phyloP scores from a whole-genome alignment of 1,139 yeast genomes.

The Hansenula lynferdii region DNA sequence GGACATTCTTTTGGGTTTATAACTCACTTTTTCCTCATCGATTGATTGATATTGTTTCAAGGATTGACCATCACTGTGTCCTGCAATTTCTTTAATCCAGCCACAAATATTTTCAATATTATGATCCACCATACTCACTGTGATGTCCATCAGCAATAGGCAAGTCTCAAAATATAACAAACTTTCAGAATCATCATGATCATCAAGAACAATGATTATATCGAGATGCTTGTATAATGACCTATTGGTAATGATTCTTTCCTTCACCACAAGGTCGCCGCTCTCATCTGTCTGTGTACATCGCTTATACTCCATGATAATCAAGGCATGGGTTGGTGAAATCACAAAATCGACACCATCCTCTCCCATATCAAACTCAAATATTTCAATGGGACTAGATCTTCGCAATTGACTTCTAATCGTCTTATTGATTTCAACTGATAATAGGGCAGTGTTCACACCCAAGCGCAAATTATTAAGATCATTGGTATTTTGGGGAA shows the following conservation, averaged over 20 bases:
- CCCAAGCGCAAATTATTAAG: background rate
- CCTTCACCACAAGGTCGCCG: conserved; percentile 7
- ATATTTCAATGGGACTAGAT: conserved; percentile 1
- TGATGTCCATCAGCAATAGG: conserved; percentile 1
- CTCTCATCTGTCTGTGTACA: conserved; percentile 10
- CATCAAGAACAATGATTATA: conserved; percentile 5
- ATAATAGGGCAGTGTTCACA: background rate
- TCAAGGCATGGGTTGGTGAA: conserved; percentile 8
- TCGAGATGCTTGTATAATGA: conserved; percentile 1
- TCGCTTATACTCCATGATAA: conserved; percentile 5
- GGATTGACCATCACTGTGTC: too few relatives aligned
- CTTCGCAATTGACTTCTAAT: background rate
- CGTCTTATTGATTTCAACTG: background rate
- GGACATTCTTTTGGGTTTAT: too few relatives aligned
- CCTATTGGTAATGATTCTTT: conserved; percentile 2
- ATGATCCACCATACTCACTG: background rate
- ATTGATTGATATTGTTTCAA: too few relatives aligned
- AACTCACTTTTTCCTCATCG: too few relatives aligned
- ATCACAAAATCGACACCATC: conserved; percentile 14
- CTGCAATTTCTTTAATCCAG: conserved; percentile 2
- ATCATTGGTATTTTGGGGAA: too few relatives aligned
- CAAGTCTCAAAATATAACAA: conserved; percentile 7
- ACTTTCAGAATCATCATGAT: conserved; percentile 3
- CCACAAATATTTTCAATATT: conserved; percentile 2
- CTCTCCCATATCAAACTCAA: conserved; percentile 12